phyloP scores from a whole-genome alignment of 331 rosid species.

The Saraca asoca region DNA sequence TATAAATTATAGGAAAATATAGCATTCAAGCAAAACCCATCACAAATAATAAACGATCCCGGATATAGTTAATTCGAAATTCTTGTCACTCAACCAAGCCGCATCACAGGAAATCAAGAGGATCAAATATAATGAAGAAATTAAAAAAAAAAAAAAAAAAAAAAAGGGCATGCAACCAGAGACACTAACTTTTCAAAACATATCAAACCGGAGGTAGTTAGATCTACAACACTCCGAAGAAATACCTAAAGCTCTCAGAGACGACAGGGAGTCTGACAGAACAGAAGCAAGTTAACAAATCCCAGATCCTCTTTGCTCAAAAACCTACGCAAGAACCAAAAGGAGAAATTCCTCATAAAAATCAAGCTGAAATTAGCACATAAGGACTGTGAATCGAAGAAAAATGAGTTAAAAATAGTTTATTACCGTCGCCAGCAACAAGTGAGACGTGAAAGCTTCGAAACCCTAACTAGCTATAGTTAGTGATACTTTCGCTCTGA shows the following conservation, averaged over 20 bases:
- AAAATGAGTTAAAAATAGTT: background rate
- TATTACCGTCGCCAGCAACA: conserved; percentile 32
- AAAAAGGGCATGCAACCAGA: background rate
- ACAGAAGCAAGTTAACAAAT: conserved; percentile 22
- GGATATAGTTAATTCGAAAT: background rate
- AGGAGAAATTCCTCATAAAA: background rate
- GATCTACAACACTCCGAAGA: conserved; percentile 43
- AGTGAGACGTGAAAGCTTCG: background rate
- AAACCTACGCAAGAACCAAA: too few species aligned
- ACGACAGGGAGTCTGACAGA: background rate
- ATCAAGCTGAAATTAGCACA: background rate
- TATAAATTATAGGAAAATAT: background rate
- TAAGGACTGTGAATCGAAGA: background rate
- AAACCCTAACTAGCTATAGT: conserved; percentile 37
- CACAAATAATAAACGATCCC: background rate
- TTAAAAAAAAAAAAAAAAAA: background rate
- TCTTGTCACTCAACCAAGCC: background rate
- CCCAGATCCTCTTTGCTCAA: conserved; percentile 10
- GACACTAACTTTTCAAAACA: conserved; percentile 12
- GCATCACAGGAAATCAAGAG: background rate
- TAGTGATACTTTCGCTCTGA: conserved; percentile 9
- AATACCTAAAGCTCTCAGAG: conserved; percentile 18
- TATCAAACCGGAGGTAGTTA: conserved; percentile 16
- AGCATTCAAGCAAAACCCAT: background rate
- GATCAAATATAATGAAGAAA: too few species aligned